Conservation (phyloP, 2,329 filamentous ascomycete species). For the Fusarium sp. region DNA sequence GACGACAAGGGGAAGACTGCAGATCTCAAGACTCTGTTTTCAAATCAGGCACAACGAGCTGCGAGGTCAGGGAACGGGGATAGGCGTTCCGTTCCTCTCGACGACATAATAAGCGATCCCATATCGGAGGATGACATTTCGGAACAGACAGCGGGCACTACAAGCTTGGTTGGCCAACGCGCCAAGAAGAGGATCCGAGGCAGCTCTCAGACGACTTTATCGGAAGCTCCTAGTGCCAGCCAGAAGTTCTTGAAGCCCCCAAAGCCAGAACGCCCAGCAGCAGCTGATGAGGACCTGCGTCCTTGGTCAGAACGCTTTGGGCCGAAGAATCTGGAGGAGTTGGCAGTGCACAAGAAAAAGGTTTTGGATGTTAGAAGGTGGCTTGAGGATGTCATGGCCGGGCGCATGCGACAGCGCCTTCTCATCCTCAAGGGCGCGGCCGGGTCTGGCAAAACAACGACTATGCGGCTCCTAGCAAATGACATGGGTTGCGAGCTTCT, state of each 20-base stretch:
- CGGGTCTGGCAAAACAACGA: conserved; percentile 93
- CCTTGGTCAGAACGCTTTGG: conserved; percentile 92
- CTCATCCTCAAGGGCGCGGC: conserved; percentile 91
- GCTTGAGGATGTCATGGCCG: conserved; percentile 79
- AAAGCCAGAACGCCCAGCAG: conserved; percentile 42
- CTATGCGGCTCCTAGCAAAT: conserved; percentile 80
- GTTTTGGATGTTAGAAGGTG: conserved; percentile 86
- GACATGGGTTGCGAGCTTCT: conserved; percentile 82
- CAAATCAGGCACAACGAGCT: conserved; percentile 67
- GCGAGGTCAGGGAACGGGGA: conserved; percentile 49
- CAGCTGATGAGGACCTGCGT: conserved; percentile 66
- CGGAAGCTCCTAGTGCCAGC: conserved; percentile 51
- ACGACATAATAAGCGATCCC: conserved; percentile 65
- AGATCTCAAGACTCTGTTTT: conserved; percentile 70
- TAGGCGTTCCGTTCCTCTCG: conserved; percentile 48
- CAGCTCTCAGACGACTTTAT: conserved; percentile 37
- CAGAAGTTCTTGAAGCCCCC: conserved; percentile 65
- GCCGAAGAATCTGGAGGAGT: conserved; percentile 79
- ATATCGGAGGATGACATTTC: conserved; percentile 72
- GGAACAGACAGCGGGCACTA: conserved; percentile 60
- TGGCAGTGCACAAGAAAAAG: conserved; percentile 96
- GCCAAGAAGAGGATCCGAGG: conserved; percentile 65
- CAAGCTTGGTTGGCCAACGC: conserved; percentile 67
- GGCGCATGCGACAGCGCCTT: conserved; percentile 75
- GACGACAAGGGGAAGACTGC: conserved; percentile 66